These are phyloP conservation scores for Epichloe typhina DNA, from an alignment of 2,329 filamentous ascomycete genomes.

Conservation along the genomic window DNA sequence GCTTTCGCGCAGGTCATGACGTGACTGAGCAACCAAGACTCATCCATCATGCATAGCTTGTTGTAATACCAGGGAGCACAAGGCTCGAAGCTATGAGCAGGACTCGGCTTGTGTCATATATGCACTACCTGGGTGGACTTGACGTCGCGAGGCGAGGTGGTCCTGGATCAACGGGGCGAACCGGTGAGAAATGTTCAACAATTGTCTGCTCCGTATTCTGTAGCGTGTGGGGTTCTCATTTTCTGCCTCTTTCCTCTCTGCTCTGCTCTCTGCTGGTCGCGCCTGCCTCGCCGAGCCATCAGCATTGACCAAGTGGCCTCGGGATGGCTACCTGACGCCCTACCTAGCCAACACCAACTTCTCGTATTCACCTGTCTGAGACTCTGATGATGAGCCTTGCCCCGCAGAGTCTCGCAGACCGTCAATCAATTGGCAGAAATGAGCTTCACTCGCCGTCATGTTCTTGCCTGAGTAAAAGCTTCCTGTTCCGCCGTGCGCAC, in stretches of 20 bases:
- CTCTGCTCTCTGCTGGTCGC: not conserved
- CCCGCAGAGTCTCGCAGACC: not conserved
- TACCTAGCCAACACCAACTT: not conserved
- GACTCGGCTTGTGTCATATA: not conserved
- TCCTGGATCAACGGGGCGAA: not conserved
- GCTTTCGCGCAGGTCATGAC: not conserved
- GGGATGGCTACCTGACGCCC: not conserved
- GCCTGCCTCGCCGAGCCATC: slow-evolving; percentile 1
- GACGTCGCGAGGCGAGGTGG: not conserved
- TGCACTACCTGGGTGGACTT: no score
- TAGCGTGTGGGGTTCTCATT: not conserved
- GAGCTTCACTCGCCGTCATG: not conserved
- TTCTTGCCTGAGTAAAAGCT: not conserved
- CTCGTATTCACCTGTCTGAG: slow-evolving; percentile 3
- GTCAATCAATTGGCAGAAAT: not conserved
- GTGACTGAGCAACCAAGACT: no score
- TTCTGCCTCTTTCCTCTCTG: not conserved
- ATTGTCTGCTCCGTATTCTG: not conserved
- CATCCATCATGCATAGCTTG: not conserved
- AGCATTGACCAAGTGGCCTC: not conserved
- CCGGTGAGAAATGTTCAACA: not conserved
- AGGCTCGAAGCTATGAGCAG: not conserved
- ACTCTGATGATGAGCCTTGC: not conserved
- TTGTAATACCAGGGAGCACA: not conserved
- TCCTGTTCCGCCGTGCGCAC: not conserved